Base-by-base conservation (phyloP, 441 rosid genomes). In the Erysimum cheiri region DNA sequence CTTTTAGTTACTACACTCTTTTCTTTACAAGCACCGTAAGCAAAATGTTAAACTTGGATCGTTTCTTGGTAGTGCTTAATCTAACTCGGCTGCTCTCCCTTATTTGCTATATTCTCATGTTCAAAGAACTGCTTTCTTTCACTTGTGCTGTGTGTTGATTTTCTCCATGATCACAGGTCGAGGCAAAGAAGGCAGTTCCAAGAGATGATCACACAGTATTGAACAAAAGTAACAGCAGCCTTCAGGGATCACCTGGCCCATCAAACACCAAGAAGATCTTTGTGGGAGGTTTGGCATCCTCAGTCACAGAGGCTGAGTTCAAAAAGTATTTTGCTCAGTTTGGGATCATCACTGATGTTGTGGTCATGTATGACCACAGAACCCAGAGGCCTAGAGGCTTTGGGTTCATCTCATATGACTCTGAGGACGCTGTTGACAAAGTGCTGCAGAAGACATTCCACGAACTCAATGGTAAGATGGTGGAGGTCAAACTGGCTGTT, bases 181-280 rank as follows among this genome's bases (percentile, higher is more conserved):
- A 88, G 81, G 93, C 91, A 11, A 88, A 88, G 80, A 88, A 86
- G 79, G 93, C 93, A 24, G 91, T 88, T 68, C 93, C 91, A 3
- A 81, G 93, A 70, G 93, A 88, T 73, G 93, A 86, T 77, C 89
- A 82, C 71, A 70, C 66, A 77, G 80, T 80, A 8, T 59, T 79
- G 39, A 83, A 58, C 81, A 83, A 83, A 77, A 84, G 75, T 77
- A 80, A 62, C 71, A 66, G 64, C 76, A 80, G 85, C 71, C 75
- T 80, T 31, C 85, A 84, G 26, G 86, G 84, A 41, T 85, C 87
- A 39, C 89, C 88, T 33, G 78, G 85, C 54, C 81, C 84, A 77
- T 75, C 81, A 8, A 81, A 76, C 67, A 75, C 84, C 47, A 87
- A 80, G 65, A 87, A 87, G 81, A 85, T 87, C 59, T 87, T 87